Base-by-base conservation (phyloP, 1,139 yeast genomes). In the Magnusiomyces clavatus region DNA sequence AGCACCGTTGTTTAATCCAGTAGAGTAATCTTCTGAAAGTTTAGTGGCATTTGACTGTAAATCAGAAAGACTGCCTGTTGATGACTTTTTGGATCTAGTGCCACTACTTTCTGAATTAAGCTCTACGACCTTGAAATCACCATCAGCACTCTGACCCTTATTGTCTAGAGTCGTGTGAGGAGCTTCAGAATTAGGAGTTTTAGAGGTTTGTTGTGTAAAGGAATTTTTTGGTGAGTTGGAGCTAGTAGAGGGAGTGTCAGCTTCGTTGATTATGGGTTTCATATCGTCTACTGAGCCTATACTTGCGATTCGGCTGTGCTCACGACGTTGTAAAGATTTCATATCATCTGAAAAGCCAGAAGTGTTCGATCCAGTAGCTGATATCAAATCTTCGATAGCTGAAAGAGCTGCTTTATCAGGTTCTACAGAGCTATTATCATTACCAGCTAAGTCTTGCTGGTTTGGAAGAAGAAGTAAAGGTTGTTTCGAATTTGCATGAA, bases 381-480 rank as follows among this genome's bases (percentile, higher is more conserved):
- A 47, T 24, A 48, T 51, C 36, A 48, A 34, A 17, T 45, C 45
- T 24, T 45, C 43, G 37, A 47, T 29, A 12, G 49, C 48, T 6
- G 54, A 48, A 13, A 49, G 47, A 3, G 54, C 46, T 2, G 51
- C 41, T 13, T 49, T 56, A 13, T 54, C 49, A 3, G 58, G 48
- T 19, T 58, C 54, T 45, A 53, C 55, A 45, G 52, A 49, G 42
- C 56, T 57, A 13, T 52, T 56, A 31, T 42, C 16, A 2, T 41
- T 19, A n/a, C 13, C 37, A 11, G 43, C 49, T 6, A 46, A 51
- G 4, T 59, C 59, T 3, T 49, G 54, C n/a, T 58, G 45, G 44
- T 58, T 61, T 12, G 61, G 62, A 12, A 64, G 56, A 46, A 64
- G 51, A 10, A 63, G 58, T 6, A 61, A 53, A 20, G 52, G 56